These are phyloP conservation scores for Limnomonas spitsbergensis DNA, from an alignment of 139 green algal species.

Conservation along the genomic window DNA sequence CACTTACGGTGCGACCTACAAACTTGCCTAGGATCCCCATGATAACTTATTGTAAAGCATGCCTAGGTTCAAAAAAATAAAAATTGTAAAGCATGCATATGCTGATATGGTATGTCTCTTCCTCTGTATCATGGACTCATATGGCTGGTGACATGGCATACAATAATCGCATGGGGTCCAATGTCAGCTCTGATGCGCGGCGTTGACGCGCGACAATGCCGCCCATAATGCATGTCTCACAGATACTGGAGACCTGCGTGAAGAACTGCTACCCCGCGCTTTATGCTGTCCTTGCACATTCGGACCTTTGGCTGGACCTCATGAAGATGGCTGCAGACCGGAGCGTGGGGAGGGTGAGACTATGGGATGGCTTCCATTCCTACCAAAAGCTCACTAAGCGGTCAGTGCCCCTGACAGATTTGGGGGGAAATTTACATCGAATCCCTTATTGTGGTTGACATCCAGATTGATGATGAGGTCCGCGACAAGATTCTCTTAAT, in stretches of 20 bases:
- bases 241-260: slow-evolving; percentile 60
- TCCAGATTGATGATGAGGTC: slow-evolving; percentile 52
- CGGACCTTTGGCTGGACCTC: slow-evolving; percentile 50
- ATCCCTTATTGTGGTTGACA: background rate
- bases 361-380: background rate
- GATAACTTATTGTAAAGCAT: no score
- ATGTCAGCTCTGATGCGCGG: background rate
- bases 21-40: background rate
- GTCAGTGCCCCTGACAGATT: background rate
- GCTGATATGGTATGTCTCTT: no score
- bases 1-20: background rate
- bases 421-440: background rate
- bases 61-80: no score
- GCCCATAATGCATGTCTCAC: background rate
- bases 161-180: background rate
- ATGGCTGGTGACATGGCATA: background rate
- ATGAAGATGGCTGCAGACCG: slow-evolving; percentile 33
- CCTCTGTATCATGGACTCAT: no score
- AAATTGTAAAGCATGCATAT: no score
- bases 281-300: slow-evolving; percentile 37
- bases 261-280: slow-evolving; percentile 57
- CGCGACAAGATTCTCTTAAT: slow-evolving; percentile 51
- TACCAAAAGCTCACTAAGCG: background rate
- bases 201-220: no score
- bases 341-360: slow-evolving; percentile 20